Evolutionary conservation across 202 grass and related monocot genomes (phyloP).

Genomic region (Panicum hallii): DNA sequence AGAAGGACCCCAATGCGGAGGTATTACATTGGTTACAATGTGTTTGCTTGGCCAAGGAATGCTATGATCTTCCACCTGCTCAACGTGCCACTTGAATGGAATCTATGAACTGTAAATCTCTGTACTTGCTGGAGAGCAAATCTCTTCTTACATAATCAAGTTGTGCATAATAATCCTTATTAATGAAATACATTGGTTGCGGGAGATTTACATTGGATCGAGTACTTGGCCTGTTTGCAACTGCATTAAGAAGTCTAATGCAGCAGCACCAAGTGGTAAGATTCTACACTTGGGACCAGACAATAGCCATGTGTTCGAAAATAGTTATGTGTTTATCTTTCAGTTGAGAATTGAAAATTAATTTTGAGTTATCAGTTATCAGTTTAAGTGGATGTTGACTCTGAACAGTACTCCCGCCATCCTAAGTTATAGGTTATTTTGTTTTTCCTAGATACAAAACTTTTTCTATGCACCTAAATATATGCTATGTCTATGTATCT

Average conservation of each 20-base stretch:
- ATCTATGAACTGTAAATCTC: slow-evolving; percentile 24
- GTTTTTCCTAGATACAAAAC: no score
- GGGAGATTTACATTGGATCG: background rate
- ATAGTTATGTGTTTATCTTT: background rate
- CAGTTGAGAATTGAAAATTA: background rate
- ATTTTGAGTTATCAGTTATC: background rate
- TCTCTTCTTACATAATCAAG: slow-evolving; percentile 27
- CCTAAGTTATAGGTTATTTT: no score
- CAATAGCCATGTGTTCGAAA: background rate
- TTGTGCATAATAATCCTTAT: slow-evolving; percentile 7
- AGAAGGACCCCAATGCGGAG: slow-evolving; percentile 81
- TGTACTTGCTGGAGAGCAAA: slow-evolving; percentile 26
- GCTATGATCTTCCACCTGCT: slow-evolving; percentile 53
- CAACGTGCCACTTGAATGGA: slow-evolving; percentile 12
- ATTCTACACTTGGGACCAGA: background rate
- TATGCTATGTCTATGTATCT: no score
- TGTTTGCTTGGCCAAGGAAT: slow-evolving; percentile 59
- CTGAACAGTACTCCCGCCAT: slow-evolving; percentile 3
- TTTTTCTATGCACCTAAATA: no score
- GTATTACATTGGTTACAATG: slow-evolving; percentile 73
- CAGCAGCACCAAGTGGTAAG: slow-evolving; percentile 1
- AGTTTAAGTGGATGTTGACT: slow-evolving; percentile 8
- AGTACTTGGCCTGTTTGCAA: slow-evolving; percentile 21
- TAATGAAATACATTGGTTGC: slow-evolving; percentile 1
- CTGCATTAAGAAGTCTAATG: slow-evolving; percentile 23